Base-by-base conservation (phyloP, 352 stramenopile genomes). In the Pythium brachiatum region DNA sequence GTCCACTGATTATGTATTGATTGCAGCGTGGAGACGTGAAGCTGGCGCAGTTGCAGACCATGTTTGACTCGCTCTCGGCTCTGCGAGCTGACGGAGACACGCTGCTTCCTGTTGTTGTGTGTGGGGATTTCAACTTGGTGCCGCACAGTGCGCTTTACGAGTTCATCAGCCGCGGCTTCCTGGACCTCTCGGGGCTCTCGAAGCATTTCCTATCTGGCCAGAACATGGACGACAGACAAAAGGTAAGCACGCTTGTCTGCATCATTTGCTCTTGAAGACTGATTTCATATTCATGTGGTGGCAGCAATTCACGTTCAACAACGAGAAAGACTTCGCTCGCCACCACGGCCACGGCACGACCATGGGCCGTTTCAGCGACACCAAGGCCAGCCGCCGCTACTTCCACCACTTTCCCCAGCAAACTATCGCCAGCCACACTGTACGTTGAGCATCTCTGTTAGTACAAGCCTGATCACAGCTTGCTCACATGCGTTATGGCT, bases 141-240 rank as follows among this genome's bases (percentile, higher is more conserved):
- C 81, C 81, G 1, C 76, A 83, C 60, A 88, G 81, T 25, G 69
- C 81, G 48, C 66, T 90, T 23, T 90, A 90, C 48, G 75, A 86
- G 54, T 86, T 79, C 36, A 38, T 90, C 13, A 79, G 76, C 23
- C 70, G 64, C 13, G 78, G 81, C 12, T 58, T 66, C 7, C 52
- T 90, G 18, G 55, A 87, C 62, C 66, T 64, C 9, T 81, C 77
- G 0, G 72, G 69, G 0, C 53, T 89, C 25, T 79, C 73, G 27
- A 79, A 77, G 52, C 68, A 70, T 46, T 60, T 63, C n/a, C 64
- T 89, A 3, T 87, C 77, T 0, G 79, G 79, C 0, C 79, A 89
- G 64, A 79, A 73, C 53, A 66, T 72, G 58, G 64, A 72, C 20
- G 43, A 64, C 1, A 53, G 43, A 11, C 53, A 66, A 54, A 64